Evolutionary conservation across 2,329 filamentous ascomycete species (phyloP).

Genomic region (Cordyceps tenuipes): DNA sequence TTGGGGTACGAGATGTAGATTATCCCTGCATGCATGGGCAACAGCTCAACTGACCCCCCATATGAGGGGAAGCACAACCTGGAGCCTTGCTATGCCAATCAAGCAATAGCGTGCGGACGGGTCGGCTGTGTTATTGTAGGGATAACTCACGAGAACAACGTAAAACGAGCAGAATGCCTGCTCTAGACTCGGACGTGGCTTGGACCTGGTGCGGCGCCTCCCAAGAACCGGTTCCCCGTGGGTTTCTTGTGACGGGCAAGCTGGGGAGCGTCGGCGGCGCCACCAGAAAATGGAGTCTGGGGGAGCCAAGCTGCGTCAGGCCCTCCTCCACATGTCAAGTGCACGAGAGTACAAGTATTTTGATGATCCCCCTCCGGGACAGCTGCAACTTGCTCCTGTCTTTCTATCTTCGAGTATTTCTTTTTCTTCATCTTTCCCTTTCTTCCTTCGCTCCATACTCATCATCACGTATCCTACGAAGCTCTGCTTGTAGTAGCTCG

Average conservation of each 20-base stretch:
- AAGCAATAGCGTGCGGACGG: background rate
- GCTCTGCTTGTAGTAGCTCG: background rate
- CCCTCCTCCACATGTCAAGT: conserved; percentile 10
- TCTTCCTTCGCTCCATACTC: background rate
- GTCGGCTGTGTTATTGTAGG: background rate
- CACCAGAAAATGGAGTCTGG: conserved; percentile 5
- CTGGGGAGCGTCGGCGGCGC: conserved; percentile 8
- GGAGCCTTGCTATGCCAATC: conserved; percentile 5
- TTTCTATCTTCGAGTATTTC: background rate
- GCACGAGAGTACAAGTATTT: conserved; percentile 10
- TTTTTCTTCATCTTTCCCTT: background rate
- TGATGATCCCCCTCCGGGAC: conserved; percentile 11
- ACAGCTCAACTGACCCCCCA: background rate
- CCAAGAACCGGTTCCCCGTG: conserved; percentile 4
- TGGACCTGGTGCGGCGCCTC: background rate
- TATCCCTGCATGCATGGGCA: background rate
- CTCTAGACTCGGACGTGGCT: conserved; percentile 7
- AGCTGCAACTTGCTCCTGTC: background rate
- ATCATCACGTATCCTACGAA: background rate
- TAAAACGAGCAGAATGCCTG: background rate
- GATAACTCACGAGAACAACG: background rate
- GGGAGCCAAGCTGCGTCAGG: conserved; percentile 9
- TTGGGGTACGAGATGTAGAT: background rate
- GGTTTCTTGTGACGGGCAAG: background rate
- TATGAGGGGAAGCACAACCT: background rate